A percentile compares a stretch with the other conserved stretches of the same genome.
phyloP scores from a whole-genome alignment of 257 asterid genomes.

The Gentiana straminea region DNA sequence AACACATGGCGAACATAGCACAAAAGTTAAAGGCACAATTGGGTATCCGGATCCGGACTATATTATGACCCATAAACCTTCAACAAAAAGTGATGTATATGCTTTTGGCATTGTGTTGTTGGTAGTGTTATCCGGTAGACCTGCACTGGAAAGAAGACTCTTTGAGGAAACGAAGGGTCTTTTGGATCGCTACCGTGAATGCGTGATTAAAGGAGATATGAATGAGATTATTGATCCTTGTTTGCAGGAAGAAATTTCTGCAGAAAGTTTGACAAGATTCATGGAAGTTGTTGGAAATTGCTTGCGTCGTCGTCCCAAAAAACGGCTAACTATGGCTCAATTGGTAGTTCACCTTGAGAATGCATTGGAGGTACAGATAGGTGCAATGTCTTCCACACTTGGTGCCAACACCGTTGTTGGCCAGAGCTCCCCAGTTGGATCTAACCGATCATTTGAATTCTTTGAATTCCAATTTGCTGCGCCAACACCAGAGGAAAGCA shows the following conservation, averaged over 20 bases:
- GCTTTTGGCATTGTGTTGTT: conserved; percentile 15
- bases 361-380: background rate
- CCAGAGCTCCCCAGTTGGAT: no score
- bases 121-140: conserved; percentile 11
- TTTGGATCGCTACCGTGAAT: background rate
- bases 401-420: background rate
- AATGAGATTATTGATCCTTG: background rate
- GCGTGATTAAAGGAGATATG: background rate
- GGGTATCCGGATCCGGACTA: conserved; percentile 14
- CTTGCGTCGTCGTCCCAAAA: background rate
- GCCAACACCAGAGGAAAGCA: no score
- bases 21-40: conserved; percentile 10
- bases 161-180: background rate
- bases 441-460: background rate
- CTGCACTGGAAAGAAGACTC: background rate
- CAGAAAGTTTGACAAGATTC: background rate
- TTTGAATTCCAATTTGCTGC: no score
- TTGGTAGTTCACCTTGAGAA: conserved; percentile 3
- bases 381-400: background rate
- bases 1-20: background rate
- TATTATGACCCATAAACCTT: background rate
- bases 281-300: background rate
- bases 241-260: background rate
- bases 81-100: conserved; percentile 14
- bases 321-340: conserved; percentile 13